Percentiles rank a stretch among this genome's conserved stretches.
These are phyloP conservation scores for Rosa persica DNA, from an alignment of 306 rosid genomes.

Conservation along the genomic window DNA sequence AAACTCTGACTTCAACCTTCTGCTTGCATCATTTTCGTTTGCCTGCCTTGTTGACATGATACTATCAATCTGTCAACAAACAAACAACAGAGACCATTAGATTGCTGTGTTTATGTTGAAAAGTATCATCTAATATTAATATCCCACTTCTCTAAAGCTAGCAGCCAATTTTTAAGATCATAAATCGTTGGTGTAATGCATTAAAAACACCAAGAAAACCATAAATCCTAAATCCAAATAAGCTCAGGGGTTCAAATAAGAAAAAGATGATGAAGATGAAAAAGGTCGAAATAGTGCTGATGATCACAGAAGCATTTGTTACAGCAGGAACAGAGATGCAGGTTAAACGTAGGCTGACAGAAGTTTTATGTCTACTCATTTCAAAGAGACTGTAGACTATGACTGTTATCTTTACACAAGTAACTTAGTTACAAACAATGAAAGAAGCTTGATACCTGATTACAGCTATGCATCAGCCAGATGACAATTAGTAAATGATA, in stretches of 20 bases:
- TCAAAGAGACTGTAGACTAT: background rate
- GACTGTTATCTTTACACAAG: background rate
- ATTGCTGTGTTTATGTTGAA: background rate
- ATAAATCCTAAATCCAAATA: background rate
- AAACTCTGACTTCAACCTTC: constrained; percentile 94
- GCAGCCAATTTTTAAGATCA: background rate
- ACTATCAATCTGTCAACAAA: constrained; percentile 77
- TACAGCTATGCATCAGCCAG: background rate
- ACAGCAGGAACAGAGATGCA: background rate
- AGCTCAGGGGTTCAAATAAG: background rate
- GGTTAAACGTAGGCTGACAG: background rate
- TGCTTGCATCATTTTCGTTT: constrained; percentile 89
- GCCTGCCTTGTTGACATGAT: constrained; percentile 87
- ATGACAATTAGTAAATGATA: background rate
- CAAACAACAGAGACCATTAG: constrained; percentile 10
- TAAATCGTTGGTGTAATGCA: background rate
- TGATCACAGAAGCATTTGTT: background rate
- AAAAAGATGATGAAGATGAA: background rate
- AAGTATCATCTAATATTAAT: background rate
- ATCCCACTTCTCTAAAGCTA: background rate
- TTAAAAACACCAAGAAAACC: background rate
- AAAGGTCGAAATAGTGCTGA: background rate
- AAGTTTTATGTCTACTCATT: background rate
- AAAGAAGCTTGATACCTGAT: background rate
- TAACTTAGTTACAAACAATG: background rate